Conservation (phyloP, 768 basidiomycete species). For the Pleurotus pulmonarius region DNA sequence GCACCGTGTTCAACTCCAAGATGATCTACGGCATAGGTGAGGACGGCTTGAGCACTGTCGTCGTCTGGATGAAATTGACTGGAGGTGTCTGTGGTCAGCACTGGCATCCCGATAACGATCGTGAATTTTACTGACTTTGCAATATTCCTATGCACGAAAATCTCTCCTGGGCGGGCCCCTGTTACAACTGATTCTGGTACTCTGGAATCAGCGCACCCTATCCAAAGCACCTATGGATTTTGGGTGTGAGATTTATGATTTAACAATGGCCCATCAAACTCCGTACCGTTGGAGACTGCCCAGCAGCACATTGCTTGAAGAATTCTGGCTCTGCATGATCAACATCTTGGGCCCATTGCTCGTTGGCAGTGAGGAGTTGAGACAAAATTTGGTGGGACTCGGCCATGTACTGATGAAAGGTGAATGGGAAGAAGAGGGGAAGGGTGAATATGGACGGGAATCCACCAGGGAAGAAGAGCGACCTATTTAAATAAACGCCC, state of each 20-base stretch:
- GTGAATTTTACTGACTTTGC: constrained; percentile 47
- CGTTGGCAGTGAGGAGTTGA: constrained; percentile 30
- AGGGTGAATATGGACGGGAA: not conserved
- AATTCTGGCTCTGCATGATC: constrained; percentile 42
- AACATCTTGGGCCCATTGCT: constrained; percentile 52
- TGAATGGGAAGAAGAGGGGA: not conserved
- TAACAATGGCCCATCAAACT: not conserved
- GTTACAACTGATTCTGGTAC: constrained; percentile 62
- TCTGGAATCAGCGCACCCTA: constrained; percentile 64
- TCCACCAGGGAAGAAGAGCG: not conserved
- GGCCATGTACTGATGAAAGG: not conserved
- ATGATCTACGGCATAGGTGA: constrained; percentile 52
- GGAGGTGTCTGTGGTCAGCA: not conserved
- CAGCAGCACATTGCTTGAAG: constrained; percentile 43
- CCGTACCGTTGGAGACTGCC: constrained; percentile 48
- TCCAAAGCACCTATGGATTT: constrained; percentile 45
- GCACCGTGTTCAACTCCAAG: constrained; percentile 60
- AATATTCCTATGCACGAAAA: constrained; percentile 68
- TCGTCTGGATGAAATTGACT: constrained; percentile 63
- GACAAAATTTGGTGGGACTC: constrained; percentile 1
- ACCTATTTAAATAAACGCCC: not conserved
- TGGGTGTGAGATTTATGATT: not conserved
- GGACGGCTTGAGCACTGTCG: constrained; percentile 52
- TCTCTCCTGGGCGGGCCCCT: constrained; percentile 51
- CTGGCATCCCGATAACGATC: no score